Conservation (phyloP, 169 alveolate genomes). For the Cyclospora cayetanensis region DNA sequence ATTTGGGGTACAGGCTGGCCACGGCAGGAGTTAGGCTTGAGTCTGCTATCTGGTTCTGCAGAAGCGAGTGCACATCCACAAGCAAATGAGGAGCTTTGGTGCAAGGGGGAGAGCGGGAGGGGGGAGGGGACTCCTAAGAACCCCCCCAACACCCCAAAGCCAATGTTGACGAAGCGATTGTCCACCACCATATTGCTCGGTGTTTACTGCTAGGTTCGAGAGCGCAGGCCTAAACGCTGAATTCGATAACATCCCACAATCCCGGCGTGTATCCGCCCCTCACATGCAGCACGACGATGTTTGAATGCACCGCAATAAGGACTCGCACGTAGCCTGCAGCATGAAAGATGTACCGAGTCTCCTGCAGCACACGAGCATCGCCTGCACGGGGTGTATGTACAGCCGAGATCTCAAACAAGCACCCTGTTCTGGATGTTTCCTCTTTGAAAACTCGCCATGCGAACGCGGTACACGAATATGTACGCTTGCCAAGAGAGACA, state of each 20-base stretch:
- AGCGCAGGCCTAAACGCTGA: neutral
- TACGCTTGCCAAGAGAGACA: too few species aligned
- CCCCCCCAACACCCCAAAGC: neutral
- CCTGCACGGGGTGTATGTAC: too few species aligned
- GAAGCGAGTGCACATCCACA: neutral
- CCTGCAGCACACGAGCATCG: neutral
- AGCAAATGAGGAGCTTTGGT: neutral
- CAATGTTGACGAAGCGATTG: too few species aligned
- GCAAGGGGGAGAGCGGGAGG: too few species aligned
- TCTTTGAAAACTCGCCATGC: too few species aligned
- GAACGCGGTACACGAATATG: too few species aligned
- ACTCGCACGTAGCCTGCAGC: constrained; percentile 60
- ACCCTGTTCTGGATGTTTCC: too few species aligned
- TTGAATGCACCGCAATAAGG: constrained; percentile 55
- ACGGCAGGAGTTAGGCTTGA: neutral
- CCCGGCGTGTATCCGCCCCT: neutral
- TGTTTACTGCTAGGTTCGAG: too few species aligned
- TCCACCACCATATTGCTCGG: too few species aligned
- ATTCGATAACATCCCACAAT: neutral
- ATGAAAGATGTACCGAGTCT: constrained; percentile 58
- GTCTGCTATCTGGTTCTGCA: constrained; percentile 44
- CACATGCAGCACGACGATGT: constrained; percentile 52
- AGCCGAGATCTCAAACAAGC: too few species aligned
- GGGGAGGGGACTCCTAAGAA: too few species aligned
- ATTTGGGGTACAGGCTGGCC: constrained; percentile 47